A percentile compares a stretch with the other conserved stretches of the same genome.
These are phyloP conservation scores for Nitzschia inconspicua DNA, from an alignment of 108 stramenopile species.

Conservation along the genomic window DNA sequence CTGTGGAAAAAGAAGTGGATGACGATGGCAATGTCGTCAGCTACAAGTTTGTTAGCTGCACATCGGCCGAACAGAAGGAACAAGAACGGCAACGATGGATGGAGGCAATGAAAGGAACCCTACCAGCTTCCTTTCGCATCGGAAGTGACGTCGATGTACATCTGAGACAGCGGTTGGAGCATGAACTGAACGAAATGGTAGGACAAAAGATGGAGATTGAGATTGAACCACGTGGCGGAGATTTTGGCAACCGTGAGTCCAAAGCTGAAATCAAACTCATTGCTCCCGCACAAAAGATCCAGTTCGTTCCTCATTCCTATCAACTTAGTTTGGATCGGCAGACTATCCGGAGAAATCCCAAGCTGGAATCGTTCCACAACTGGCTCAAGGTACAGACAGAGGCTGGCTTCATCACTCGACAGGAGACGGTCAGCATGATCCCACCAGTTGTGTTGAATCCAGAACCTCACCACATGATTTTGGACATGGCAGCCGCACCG, in stretches of 20 bases:
- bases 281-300: conserved; percentile 67
- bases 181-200: conserved; percentile 62
- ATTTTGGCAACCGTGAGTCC: background rate
- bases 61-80: conserved; percentile 50
- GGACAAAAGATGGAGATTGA: conserved; percentile 75
- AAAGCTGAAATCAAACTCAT: conserved; percentile 35
- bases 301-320: conserved; percentile 66
- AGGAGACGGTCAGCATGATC: conserved; percentile 98
- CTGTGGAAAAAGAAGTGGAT: conserved; percentile 6
- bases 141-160: conserved; percentile 59
- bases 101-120: conserved; percentile 38
- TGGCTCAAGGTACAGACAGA: conserved; percentile 83
- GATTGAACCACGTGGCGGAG: conserved; percentile 45
- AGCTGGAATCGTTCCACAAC: conserved; percentile 49
- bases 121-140: conserved; percentile 81
- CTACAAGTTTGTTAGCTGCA: conserved; percentile 40
- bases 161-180: conserved; percentile 44
- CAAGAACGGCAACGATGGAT: conserved; percentile 62
- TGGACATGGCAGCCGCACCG: conserved; percentile 98
- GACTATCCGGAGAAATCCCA: conserved; percentile 66
- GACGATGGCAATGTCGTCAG: conserved; percentile 14
- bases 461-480: conserved; percentile 71
- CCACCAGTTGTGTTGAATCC: conserved; percentile 93
- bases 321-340: conserved; percentile 73
- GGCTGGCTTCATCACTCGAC: conserved; percentile 90